phyloP scores from a whole-genome alignment of 331 rosid species.

The Pyrus hybrid region DNA sequence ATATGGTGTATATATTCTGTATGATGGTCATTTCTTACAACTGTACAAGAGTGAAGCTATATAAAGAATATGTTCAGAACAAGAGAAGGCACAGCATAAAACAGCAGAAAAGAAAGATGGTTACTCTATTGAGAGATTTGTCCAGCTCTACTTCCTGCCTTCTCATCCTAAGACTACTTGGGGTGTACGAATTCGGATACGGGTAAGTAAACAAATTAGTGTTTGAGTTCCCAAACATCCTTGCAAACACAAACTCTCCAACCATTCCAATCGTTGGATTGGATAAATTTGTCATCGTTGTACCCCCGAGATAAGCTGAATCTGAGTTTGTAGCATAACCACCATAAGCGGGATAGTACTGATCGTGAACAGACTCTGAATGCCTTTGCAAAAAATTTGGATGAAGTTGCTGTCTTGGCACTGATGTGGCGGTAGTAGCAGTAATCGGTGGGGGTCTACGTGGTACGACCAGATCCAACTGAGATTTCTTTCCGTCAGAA shows the following conservation, averaged over 20 bases:
- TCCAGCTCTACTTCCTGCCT: too few relatives aligned
- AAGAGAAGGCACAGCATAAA: too few relatives aligned
- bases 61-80: too few relatives aligned
- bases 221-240: too few relatives aligned
- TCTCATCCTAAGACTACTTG: too few relatives aligned
- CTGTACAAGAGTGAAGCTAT: slow-evolving; percentile 13
- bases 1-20: neutral
- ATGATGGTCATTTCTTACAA: neutral
- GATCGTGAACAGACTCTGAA: slow-evolving; percentile 37
- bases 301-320: slow-evolving; percentile 42
- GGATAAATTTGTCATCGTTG: slow-evolving; percentile 40
- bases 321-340: slow-evolving; percentile 32
- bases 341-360: slow-evolving; percentile 47
- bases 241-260: too few relatives aligned
- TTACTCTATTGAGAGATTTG: too few relatives aligned
- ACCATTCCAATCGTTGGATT: slow-evolving; percentile 65
- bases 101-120: too few relatives aligned
- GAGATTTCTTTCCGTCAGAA: slow-evolving; percentile 40
- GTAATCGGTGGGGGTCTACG: slow-evolving; percentile 59
- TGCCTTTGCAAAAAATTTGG: slow-evolving; percentile 43
- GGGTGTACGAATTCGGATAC: too few relatives aligned
- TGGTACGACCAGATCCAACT: slow-evolving; percentile 32
- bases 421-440: slow-evolving; percentile 21
- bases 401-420: slow-evolving; percentile 31
- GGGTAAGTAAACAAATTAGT: too few relatives aligned